Percentiles rank a stretch among this genome's conserved stretches.
Conservation (phyloP, 768 basidiomycete species). For the Sutorius australiensis region DNA sequence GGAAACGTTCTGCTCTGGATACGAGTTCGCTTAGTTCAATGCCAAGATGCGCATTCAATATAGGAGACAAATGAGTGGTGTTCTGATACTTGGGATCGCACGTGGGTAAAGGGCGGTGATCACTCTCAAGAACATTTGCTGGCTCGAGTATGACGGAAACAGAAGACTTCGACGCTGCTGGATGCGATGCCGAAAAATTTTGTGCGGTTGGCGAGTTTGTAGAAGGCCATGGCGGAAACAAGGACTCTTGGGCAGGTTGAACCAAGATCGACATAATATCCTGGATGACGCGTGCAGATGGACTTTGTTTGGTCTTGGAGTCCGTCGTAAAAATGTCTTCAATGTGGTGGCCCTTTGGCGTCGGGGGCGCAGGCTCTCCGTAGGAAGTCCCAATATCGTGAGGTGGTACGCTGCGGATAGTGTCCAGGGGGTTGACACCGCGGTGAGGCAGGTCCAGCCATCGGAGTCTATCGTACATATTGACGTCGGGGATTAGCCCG, state of each 20-base stretch:
- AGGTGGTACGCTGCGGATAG: slow-evolving; percentile 21
- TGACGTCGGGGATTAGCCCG: slow-evolving; percentile 33
- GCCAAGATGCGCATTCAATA: slow-evolving; percentile 63
- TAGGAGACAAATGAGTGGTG: slow-evolving; percentile 37
- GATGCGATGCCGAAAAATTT: not conserved
- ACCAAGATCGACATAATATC: slow-evolving; percentile 31
- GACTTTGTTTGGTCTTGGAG: slow-evolving; percentile 12
- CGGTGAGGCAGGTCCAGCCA: slow-evolving; percentile 12
- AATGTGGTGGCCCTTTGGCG: not conserved
- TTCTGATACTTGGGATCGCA: not conserved
- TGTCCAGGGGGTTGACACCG: slow-evolving; percentile 41
- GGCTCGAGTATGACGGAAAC: not conserved
- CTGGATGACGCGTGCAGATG: slow-evolving; percentile 28
- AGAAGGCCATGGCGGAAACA: slow-evolving; percentile 5
- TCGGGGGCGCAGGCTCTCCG: not conserved
- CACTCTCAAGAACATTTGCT: not conserved
- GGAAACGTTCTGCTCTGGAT: slow-evolving; percentile 52
- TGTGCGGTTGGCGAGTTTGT: not conserved
- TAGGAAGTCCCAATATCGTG: not conserved
- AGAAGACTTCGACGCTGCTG: not conserved
- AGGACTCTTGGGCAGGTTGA: slow-evolving; percentile 13
- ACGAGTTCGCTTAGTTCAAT: slow-evolving; percentile 52
- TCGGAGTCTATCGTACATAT: slow-evolving; percentile 31
- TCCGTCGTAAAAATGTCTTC: not conserved
- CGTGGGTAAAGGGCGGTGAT: not conserved